Evolutionary conservation across 2,329 filamentous ascomycete genomes (phyloP).

Genomic region (Juglanconis juglandina): DNA sequence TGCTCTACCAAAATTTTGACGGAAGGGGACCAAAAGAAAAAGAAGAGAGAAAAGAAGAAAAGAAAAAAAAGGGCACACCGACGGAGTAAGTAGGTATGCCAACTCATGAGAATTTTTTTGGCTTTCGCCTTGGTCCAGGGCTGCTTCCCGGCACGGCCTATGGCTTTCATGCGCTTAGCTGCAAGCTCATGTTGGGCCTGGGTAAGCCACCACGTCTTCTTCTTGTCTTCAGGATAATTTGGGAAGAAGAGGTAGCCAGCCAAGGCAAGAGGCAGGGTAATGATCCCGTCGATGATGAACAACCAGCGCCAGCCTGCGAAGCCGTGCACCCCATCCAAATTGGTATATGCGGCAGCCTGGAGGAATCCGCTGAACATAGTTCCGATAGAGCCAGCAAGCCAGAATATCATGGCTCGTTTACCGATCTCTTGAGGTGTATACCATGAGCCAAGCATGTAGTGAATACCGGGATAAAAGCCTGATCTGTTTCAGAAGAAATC

Average conservation of each 20-base stretch:
- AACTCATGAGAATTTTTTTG: constrained; percentile 32
- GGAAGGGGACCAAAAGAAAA: too few relatives aligned
- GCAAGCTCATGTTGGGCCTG: constrained; percentile 33
- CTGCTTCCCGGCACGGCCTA: constrained; percentile 34
- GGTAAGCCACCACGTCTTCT: constrained; percentile 34
- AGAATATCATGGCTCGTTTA: constrained; percentile 62
- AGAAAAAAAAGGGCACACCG: not conserved
- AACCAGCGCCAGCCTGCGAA: constrained; percentile 48
- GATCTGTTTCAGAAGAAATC: not conserved
- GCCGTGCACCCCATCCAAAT: constrained; percentile 39
- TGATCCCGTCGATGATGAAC: constrained; percentile 46
- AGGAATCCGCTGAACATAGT: constrained; percentile 59
- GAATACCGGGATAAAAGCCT: constrained; percentile 26
- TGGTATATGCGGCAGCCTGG: constrained; percentile 42
- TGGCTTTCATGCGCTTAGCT: constrained; percentile 29
- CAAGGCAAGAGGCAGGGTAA: constrained; percentile 49
- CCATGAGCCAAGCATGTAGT: constrained; percentile 50
- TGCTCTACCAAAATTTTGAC: too few relatives aligned
- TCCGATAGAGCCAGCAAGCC: constrained; percentile 56
- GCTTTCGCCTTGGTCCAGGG: constrained; percentile 33
- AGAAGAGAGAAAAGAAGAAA: not conserved
- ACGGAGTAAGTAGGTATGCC: constrained; percentile 38
- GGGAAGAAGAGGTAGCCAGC: constrained; percentile 50
- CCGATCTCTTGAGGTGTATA: constrained; percentile 59
- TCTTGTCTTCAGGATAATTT: constrained; percentile 40